Evolutionary conservation across 2,329 filamentous ascomycete species (phyloP).

Genomic region (Fusarium sp.): DNA sequence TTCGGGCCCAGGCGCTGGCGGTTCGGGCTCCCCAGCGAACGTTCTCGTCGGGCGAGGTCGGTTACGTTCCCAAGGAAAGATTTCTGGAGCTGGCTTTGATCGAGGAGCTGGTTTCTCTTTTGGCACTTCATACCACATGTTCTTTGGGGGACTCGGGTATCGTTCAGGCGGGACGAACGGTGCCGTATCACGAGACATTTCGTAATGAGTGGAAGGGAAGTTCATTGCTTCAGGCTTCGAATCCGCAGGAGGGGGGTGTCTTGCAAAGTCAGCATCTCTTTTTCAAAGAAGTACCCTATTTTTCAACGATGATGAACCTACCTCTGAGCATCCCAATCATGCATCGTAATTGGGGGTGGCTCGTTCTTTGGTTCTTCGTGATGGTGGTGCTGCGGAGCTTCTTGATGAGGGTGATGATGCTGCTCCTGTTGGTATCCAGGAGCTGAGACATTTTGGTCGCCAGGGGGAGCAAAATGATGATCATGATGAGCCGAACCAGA

Average conservation of each 20-base stretch:
- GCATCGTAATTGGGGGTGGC: slow-evolving; percentile 47
- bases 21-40: slow-evolving; percentile 60
- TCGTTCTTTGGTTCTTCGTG: slow-evolving; percentile 43
- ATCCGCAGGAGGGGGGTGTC: slow-evolving; percentile 72
- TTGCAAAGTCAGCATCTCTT: slow-evolving; percentile 51
- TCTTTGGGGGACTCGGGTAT: slow-evolving; percentile 85
- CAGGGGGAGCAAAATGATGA: slow-evolving; percentile 46
- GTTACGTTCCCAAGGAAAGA: slow-evolving; percentile 92
- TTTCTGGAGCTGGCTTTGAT: slow-evolving; percentile 71
- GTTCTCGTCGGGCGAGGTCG: slow-evolving; percentile 73
- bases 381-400: slow-evolving; percentile 35
- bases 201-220: slow-evolving; percentile 82
- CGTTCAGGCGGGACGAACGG: slow-evolving; percentile 82
- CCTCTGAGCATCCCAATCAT: slow-evolving; percentile 69
- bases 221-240: slow-evolving; percentile 88
- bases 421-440: slow-evolving; percentile 53
- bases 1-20: slow-evolving; percentile 13
- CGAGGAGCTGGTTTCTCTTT: slow-evolving; percentile 67
- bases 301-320: slow-evolving; percentile 48
- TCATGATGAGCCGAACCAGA: slow-evolving; percentile 39
- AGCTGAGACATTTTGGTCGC: slow-evolving; percentile 51
- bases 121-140: slow-evolving; percentile 91
- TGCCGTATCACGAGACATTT: slow-evolving; percentile 81
- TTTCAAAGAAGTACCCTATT: neutral
- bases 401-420: slow-evolving; percentile 23